Percentiles rank a stretch among this genome's conserved stretches.
These are phyloP conservation scores for Diplogelasinospora grovesii DNA, from an alignment of 495 filamentous ascomycete genomes.

Conservation along the genomic window DNA sequence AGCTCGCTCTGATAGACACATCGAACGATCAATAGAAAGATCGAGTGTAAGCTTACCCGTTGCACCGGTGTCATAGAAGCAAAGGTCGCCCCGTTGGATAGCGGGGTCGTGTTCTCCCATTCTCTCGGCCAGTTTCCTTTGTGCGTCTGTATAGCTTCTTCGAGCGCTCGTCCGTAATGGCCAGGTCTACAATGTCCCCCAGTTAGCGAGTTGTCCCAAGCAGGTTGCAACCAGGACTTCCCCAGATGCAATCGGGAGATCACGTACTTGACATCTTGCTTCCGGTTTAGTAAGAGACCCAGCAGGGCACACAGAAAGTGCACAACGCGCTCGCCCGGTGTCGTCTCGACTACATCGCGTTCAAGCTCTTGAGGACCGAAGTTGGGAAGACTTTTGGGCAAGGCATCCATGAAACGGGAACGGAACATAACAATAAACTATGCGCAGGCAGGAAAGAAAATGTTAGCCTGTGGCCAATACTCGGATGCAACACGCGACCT, in stretches of 20 bases:
- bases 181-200: conserved; percentile 48
- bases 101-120: conserved; percentile 82
- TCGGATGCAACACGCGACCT: conserved; percentile 32
- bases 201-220: no score
- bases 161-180: conserved; percentile 85
- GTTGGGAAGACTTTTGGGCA: conserved; percentile 78
- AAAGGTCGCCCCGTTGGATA: conserved; percentile 73
- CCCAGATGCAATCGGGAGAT: conserved; percentile 10
- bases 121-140: conserved; percentile 80
- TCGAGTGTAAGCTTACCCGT: conserved; percentile 56
- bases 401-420: conserved; percentile 80
- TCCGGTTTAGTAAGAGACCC: conserved; percentile 83
- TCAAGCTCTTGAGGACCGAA: conserved; percentile 95
- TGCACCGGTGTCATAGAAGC: conserved; percentile 68
- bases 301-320: conserved; percentile 82
- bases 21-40: not conserved
- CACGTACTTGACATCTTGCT: conserved; percentile 95
- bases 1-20: not conserved
- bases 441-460: conserved; percentile 15
- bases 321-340: conserved; percentile 80
- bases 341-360: conserved; percentile 65
- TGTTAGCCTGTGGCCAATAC: conserved; percentile 24
- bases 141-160: conserved; percentile 85
- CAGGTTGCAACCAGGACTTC: no score
- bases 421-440: conserved; percentile 98